A percentile compares a stretch with the other conserved stretches of the same genome.
Conservation (phyloP, 2,329 filamentous ascomycete genomes). For the Aspergillus luchuensis region DNA sequence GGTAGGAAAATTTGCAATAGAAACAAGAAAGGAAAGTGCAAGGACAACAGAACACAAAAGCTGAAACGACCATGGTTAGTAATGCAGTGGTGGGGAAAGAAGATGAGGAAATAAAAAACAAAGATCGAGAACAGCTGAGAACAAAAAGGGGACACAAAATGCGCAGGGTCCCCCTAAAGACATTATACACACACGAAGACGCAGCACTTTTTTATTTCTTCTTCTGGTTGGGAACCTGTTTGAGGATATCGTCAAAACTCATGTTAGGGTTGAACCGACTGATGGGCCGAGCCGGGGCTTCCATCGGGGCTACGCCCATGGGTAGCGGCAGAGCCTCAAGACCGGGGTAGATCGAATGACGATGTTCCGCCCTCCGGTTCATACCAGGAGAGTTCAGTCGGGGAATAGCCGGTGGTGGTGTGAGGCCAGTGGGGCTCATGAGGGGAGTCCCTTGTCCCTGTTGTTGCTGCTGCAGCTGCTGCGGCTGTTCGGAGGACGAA, state of each 20-base stretch:
- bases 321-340: constrained; percentile 49
- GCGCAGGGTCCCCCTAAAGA: background rate
- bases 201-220: constrained; percentile 34
- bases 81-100: constrained; percentile 3
- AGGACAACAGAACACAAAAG: constrained; percentile 11
- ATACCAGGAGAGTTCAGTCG: constrained; percentile 36
- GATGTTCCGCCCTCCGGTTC: constrained; percentile 38
- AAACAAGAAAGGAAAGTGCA: constrained; percentile 8
- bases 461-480: constrained; percentile 26
- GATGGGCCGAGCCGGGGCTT: constrained; percentile 42
- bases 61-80: constrained; percentile 13
- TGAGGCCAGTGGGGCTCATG: constrained; percentile 35
- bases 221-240: constrained; percentile 39
- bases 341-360: constrained; percentile 47
- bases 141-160: constrained; percentile 15
- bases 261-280: constrained; percentile 50
- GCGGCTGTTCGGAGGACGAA: constrained; percentile 35
- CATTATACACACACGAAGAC: constrained; percentile 13
- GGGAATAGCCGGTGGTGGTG: constrained; percentile 39
- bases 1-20: constrained; percentile 15
- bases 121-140: constrained; percentile 15
- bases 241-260: constrained; percentile 53
- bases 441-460: constrained; percentile 29
- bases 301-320: constrained; percentile 44
- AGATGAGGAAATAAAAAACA: constrained; percentile 5